These are phyloP conservation scores for Alopecurus myosuroides DNA, from an alignment of 176 grass and related monocot species.

Conservation along the genomic window DNA sequence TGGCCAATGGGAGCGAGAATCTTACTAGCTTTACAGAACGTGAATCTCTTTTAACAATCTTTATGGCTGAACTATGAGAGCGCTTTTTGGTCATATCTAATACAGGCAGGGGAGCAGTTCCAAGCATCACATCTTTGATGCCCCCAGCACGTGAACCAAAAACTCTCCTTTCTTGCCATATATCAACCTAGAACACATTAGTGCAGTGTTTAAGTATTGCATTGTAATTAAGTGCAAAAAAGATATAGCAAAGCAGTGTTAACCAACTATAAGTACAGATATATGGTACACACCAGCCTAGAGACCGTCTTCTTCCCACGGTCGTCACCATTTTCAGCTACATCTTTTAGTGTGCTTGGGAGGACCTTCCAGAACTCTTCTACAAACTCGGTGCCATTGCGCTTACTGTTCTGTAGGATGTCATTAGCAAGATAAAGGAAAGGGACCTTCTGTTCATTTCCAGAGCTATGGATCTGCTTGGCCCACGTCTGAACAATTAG, in stretches of 20 bases:
- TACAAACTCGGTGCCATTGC: conserved; percentile 91
- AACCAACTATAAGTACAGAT: not conserved
- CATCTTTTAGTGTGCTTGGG: conserved; percentile 77
- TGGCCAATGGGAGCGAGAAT: not conserved
- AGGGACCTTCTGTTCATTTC: conserved; percentile 72
- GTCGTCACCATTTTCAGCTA: conserved; percentile 67
- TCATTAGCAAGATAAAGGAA: conserved; percentile 96
- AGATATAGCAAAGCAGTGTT: not conserved
- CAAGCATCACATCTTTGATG: conserved; percentile 87
- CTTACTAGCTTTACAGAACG: conserved; percentile 88
- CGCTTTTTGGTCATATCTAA: conserved; percentile 93
- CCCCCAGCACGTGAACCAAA: conserved; percentile 79
- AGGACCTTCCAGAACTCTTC: conserved; percentile 99
- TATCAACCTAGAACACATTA: conserved; percentile 61
- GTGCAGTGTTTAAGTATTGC: not conserved
- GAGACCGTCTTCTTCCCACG: conserved; percentile 65
- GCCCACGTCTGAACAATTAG: conserved; percentile 92
- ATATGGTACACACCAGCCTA: conserved; percentile 60
- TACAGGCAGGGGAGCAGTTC: conserved; percentile 60
- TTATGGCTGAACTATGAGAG: conserved; percentile 60
- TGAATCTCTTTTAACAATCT: conserved; percentile 80
- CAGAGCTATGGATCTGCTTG: conserved; percentile 75
- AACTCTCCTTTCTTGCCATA: conserved; percentile 99
- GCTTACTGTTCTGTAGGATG: conserved; percentile 96
- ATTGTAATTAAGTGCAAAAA: not conserved